Base-by-base conservation (phyloP, 2,329 filamentous ascomycete genomes). In the Fusarium nisikadoi region DNA sequence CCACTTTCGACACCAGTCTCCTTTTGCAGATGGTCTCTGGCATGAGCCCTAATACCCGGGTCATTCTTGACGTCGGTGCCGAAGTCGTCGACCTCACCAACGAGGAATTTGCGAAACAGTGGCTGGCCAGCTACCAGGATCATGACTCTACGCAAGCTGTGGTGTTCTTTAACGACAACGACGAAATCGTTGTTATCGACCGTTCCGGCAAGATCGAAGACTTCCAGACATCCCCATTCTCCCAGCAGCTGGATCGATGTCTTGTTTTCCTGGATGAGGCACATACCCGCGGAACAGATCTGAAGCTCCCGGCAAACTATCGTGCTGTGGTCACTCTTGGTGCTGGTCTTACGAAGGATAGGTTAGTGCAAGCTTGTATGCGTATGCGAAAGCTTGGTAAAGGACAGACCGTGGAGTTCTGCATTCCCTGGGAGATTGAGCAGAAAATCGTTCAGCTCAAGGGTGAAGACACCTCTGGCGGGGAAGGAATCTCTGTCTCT, bases 321-420 rank as follows among this genome's bases (percentile, higher is more conserved):
- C 83, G 88, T 1, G 93, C 92, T 0, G 89, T 89, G 0, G 89
- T 94, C 0, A 94, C 91, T 0, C 77, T 95, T 0, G 92, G 92
- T 0, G 84, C 89, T 0, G 82, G 84, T 8, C 71, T 94, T 3
- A 91, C 89, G 0, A 95, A 94, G 68, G 93, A 95, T 66, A 82
- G 86, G 19, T 77, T 94, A 0, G 88, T 91, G 0, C 92, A 94
- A 86, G 91, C 90, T 0, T 92, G 90, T 65, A 93, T 92, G 90
- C 80, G 92, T n/a, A 90, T 94, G 87, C 80, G 92, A 16, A 88
- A 91, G 65, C 83, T 95, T 0, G 92, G 91, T 0, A 81, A 88
- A 5, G 91, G 91, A 0, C 92, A 94, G 71, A 89, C 88, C 0
- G 86, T 94, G 0, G 81, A 87, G 0, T 93, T 93, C 55, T 88